A percentile compares a stretch with the other conserved stretches of the same genome.
These are phyloP conservation scores for Podospora comata DNA, from an alignment of 495 filamentous ascomycete genomes.

Conservation along the genomic window DNA sequence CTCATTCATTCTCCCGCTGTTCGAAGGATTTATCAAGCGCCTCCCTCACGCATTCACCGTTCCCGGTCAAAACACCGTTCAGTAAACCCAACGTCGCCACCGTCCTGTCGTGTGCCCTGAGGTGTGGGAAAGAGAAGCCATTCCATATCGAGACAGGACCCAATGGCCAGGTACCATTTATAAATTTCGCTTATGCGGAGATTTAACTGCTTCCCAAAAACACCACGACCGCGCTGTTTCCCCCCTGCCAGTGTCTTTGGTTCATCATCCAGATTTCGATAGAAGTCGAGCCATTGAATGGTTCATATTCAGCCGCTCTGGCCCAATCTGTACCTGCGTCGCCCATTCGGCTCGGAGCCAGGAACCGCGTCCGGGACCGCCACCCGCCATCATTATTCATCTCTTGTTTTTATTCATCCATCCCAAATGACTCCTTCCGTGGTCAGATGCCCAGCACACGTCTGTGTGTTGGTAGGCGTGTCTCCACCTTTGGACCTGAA, in stretches of 20 bases:
- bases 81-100: background rate
- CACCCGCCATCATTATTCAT: slow-evolving; percentile 16
- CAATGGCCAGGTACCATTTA: slow-evolving; percentile 1
- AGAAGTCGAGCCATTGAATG: background rate
- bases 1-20: background rate
- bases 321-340: slow-evolving; percentile 24
- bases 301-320: background rate
- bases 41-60: background rate
- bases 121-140: background rate
- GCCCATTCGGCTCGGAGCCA: background rate
- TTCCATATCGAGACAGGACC: background rate
- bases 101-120: background rate
- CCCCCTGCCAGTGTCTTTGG: background rate
- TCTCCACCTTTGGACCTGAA: background rate
- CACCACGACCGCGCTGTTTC: background rate
- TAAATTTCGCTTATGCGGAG: slow-evolving; percentile 4
- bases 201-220: background rate
- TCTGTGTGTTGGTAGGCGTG: background rate
- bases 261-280: slow-evolving; percentile 2
- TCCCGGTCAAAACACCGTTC: background rate
- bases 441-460: background rate
- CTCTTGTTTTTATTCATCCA: slow-evolving; percentile 5
- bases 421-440: background rate
- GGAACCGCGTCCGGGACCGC: slow-evolving; percentile 2
- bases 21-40: background rate